Evolutionary conservation across 352 stramenopile species (phyloP), one percentile per base, ranked within the genome.

Genomic region (Pythium pyrilobum): DNA sequence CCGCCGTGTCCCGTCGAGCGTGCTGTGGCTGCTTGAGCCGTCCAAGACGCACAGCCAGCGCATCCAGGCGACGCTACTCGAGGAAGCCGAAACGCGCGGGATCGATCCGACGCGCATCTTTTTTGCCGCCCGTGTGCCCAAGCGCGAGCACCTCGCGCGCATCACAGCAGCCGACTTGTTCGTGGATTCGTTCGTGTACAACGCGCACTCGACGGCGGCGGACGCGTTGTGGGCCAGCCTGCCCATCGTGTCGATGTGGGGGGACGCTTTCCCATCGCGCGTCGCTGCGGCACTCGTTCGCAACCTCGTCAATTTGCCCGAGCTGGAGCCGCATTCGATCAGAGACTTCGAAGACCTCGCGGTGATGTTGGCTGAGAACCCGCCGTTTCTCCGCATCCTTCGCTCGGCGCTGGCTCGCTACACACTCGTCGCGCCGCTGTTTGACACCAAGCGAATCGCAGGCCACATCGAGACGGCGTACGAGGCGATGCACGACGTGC

Each of bases 181-280:
- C 46, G 62, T 98, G n/a, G 96, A 98, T 60, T 97, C 92, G 13
- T 82, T 97, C 38, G 66, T 95, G 8, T 98, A 98, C 71, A 97
- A 94, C 37, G 95, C 95, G n/a, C 96, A 98, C 61, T 98, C 94
- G 12, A 97, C 96, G 2, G 95, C 92, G 15, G 74, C 81, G 16
- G 95, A 98, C 52, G 82, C 84, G 18, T 68, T 98, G 0, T 96
- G 79, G 71, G 71, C 83, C 1, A 77, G 87, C 43, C 68, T 98
- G 8, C 94, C 95, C 1, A 72, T 98, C 32, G 66, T 98, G 21
- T 96, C 92, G 12, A 45, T 96, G 24, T 81, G 85, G 70, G 80
- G 85, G 15, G 62, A 89, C 18, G 62, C 67, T 0, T 93, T 96
- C 31, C 71, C 79, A 1, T 86, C 74, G 5, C 85, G 85, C 9